Conservation (phyloP, 2,329 filamentous ascomycete genomes). For the Pseudopithomyces maydicus region DNA sequence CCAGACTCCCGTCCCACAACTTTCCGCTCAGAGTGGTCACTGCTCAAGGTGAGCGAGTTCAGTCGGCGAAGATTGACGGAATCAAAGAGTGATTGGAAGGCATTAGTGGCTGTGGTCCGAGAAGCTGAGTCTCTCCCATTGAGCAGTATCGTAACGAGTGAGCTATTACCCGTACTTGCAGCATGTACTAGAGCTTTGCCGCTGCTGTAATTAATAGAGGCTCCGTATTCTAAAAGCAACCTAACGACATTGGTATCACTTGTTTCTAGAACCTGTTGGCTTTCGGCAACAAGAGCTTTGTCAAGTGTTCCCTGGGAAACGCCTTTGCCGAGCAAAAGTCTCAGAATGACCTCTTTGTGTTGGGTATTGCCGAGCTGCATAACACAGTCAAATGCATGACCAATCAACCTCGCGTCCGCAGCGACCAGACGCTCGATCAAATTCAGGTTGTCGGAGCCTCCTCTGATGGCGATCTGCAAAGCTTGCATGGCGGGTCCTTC, state of each 20-base stretch:
- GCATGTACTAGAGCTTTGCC: constrained; percentile 62
- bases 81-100: constrained; percentile 34
- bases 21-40: neutral
- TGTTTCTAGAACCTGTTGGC: constrained; percentile 20
- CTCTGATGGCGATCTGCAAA: constrained; percentile 33
- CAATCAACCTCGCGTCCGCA: constrained; percentile 26
- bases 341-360: constrained; percentile 34
- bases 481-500: constrained; percentile 25
- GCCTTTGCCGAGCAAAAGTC: constrained; percentile 29
- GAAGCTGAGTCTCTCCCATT: constrained; percentile 37
- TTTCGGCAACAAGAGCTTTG: constrained; percentile 32
- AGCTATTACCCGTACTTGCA: constrained; percentile 57
- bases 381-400: constrained; percentile 33
- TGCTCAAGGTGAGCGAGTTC: neutral
- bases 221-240: constrained; percentile 37
- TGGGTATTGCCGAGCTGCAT: constrained; percentile 24
- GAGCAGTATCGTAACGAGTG: constrained; percentile 58
- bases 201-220: constrained; percentile 55
- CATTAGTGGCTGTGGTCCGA: constrained; percentile 29
- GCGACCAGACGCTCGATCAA: constrained; percentile 35
- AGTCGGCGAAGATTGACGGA: neutral
- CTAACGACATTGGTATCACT: constrained; percentile 31
- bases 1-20: neutral
- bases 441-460: constrained; percentile 37
- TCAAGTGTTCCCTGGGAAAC: constrained; percentile 36